Evolutionary conservation across 2,329 filamentous ascomycete species (phyloP), one percentile per base, ranked within the genome.

Genomic region (Thelonectria blattea): DNA sequence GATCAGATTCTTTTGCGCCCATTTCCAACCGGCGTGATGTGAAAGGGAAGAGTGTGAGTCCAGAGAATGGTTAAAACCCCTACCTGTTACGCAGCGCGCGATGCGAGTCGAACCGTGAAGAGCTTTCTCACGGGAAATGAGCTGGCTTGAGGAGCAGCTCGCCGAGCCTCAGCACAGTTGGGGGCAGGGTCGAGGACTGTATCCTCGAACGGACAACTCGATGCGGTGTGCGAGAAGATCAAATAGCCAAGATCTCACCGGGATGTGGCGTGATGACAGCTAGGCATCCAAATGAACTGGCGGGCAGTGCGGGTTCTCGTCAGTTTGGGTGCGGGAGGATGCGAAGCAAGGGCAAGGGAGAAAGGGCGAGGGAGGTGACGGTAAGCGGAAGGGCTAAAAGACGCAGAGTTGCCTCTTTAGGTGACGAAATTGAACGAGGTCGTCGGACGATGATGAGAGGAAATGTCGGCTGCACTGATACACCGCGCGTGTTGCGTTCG

Each of bases 1-100:
- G 61, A 32, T 69, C 57, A 56, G 64, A 64, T 34, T 66, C 52
- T 52, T 61, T 51, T 46, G 46, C 47, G 27, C 56, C 60, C 68
- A 70, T 70, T 22, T 46, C 41, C 53, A 37, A 42, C 15, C n/a
- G 27, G 39, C 30, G 18, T 7, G 43, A 17, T 14, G 49, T 55
- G 47, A 55, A 37, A 48, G 47, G 47, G 53, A 51, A 47, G 41
- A 20, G 52, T 48, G 11, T 48, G 11, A 22, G 42, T 45, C 20
- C 42, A 22, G 34, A 37, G 51, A 49, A 50, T 50, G 37, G 37
- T 41, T 49, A 60, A 14, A 51, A 46, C 42, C 47, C 47, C 52
- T 60, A 60, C 52, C 47, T 60, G 30, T 51, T 46, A 45, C 46
- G 43, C 46, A n/a, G 15, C 41, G 22, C 52, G 42, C 17, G 27